phyloP scores from a whole-genome alignment of 208 protist genomes.

The Crithidia brevicula region DNA sequence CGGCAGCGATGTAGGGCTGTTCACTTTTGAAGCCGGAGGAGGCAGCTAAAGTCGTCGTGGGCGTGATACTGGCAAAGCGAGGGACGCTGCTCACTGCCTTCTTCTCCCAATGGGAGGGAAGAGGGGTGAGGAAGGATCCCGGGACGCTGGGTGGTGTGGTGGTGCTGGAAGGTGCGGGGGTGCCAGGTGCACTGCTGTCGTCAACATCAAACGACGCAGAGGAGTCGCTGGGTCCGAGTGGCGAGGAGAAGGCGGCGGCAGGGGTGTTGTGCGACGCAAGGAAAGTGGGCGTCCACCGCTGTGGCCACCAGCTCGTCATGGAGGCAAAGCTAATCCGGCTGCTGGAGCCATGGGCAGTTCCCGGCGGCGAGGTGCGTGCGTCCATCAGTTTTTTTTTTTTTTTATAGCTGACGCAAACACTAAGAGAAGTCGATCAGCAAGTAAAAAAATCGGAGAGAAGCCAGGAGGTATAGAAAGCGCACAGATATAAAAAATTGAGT shows the following conservation, averaged over 20 bases:
- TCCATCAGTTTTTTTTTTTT: too few species aligned
- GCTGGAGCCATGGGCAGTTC: neutral
- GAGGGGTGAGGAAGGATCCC: neutral
- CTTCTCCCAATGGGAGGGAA: neutral
- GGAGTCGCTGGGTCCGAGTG: neutral
- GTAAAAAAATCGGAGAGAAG: neutral
- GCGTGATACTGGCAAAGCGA: neutral
- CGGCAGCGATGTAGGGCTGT: too few species aligned
- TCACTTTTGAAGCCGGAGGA: neutral
- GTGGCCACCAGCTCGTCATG: slow-evolving; percentile 9
- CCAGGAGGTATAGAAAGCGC: too few species aligned
- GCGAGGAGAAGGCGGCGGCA: neutral
- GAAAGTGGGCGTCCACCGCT: slow-evolving; percentile 6
- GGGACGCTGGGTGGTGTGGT: neutral
- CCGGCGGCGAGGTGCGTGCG: neutral
- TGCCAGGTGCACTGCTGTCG: neutral
- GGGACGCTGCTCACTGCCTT: neutral
- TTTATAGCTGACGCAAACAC: too few species aligned
- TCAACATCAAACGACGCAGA: neutral
- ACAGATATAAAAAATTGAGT: too few species aligned
- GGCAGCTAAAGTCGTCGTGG: neutral
- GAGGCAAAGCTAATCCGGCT: slow-evolving; percentile 4
- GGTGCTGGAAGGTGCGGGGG: neutral
- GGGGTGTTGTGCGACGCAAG: neutral
- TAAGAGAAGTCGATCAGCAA: too few species aligned